Base-by-base conservation (phyloP, 352 stramenopile species). In the Albugo laibachii region DNA sequence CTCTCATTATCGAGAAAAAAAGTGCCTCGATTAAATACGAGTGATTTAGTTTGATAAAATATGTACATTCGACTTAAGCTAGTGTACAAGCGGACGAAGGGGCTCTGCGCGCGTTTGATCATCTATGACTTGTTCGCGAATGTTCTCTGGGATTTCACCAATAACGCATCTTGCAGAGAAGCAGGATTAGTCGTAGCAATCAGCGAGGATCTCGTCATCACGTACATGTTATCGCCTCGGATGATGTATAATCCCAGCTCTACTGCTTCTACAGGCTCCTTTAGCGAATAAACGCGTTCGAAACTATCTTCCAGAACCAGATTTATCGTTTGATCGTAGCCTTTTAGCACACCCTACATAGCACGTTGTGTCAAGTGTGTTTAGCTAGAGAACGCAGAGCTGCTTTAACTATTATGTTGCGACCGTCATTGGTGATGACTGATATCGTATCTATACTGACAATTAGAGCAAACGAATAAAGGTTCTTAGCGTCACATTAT, bases 301-400 rank as follows among this genome's bases (percentile, higher is more conserved):
- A 94, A 92, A 66, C 79, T 94, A 59, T 95, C 77, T 59, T 94
- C 71, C 47, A 97, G 57, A 39, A 96, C 71, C 27, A 96, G 56
- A 63, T 97, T 97, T 53, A 92, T 92, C 36, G 73, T 83, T 63
- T 95, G 80, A 62, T 97, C 89, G 61, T 91, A 95, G 19, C 89
- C 89, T 54, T 87, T 88, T 13, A 95, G 62, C 40, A 82, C 69
- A 15, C 81, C 81, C 77, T 92, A 31, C 24, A 31, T 31, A 31
- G 24, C 24, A 31, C 8, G 48, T 16, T 43, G 4, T 36, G 34
- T 50, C 41, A 61, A 18, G 13, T n/a, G 37, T 36, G 58, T 44
- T 37, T 44, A 43, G 5, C 41, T 20, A 13, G 34, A n/a, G 47
- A 38, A 18, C 21, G 12, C 11, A 51, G 18, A 65, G 11, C 53